Percentiles rank a stretch among this genome's conserved stretches.
Conservation (phyloP, 2,329 filamentous ascomycete genomes). For the Aspergillus hiratsukae region DNA sequence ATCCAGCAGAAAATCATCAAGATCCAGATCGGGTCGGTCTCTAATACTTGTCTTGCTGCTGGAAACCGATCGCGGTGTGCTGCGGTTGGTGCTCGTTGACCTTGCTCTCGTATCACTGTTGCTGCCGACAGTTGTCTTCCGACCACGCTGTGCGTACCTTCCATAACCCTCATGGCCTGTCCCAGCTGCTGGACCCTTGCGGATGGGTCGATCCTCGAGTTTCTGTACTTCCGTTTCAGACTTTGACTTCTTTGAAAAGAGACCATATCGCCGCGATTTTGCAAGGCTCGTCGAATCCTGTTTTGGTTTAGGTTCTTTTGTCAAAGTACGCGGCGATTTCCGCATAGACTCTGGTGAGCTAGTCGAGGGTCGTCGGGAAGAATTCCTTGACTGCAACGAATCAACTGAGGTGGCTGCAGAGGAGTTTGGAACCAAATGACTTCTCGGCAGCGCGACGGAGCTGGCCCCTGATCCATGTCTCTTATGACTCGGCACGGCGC, state of each 20-base stretch:
- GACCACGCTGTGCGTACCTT: conserved; percentile 43
- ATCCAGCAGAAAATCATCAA: conserved; percentile 46
- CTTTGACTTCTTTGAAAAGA: conserved; percentile 73
- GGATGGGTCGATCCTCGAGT: conserved; percentile 51
- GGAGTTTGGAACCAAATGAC: conserved; percentile 25
- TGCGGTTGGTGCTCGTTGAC: conserved; percentile 39
- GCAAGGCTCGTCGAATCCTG: conserved; percentile 26
- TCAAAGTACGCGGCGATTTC: conserved; percentile 35
- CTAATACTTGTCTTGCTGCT: conserved; percentile 40
- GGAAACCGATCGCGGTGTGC: conserved; percentile 28
- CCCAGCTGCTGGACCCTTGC: conserved; percentile 82
- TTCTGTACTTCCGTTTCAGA: conserved; percentile 49
- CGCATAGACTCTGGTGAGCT: conserved; percentile 28
- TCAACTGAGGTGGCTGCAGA: conserved; percentile 34
- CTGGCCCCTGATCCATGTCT: conserved; percentile 48
- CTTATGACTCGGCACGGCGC: conserved; percentile 47
- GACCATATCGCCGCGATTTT: conserved; percentile 63
- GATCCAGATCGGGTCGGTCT: conserved; percentile 39
- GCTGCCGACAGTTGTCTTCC: conserved; percentile 40
- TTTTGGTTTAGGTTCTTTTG: conserved; percentile 24
- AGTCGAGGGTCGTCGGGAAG: conserved; percentile 30
- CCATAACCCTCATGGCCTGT: conserved; percentile 76
- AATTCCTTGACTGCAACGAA: conserved; percentile 33
- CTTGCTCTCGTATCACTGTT: conserved; percentile 36
- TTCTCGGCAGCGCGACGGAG: conserved; percentile 30